Base-by-base conservation (phyloP, 225 moss, liverwort and hornwort genomes). In the Polytrichum formosum region DNA sequence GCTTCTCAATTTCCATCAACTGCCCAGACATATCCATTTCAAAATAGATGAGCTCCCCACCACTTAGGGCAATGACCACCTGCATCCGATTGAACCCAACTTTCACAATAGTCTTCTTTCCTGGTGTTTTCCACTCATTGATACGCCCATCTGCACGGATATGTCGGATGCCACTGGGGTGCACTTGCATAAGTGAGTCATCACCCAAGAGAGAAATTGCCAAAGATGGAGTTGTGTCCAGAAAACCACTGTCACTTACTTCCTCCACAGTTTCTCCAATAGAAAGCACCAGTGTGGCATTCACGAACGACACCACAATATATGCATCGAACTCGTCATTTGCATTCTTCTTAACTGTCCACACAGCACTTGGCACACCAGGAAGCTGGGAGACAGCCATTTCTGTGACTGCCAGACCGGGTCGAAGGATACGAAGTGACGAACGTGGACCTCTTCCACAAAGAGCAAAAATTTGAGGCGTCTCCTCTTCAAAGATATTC, bases 21-120 rank as follows among this genome's bases (percentile, higher is more conserved):
- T 98, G 98, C 56, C 94, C 98, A n/a, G 92, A 92, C 77, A 92
- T 79, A 75, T 94, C 98, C 98, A 98, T 98, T 74, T 98, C 98
- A 69, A 98, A 98, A 54, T 98, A 98, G 35, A 92, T 94, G 7
- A 98, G 90, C 82, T 98, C 98, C 35, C 98, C 98, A 0, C 94
- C 98, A 72, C 92, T 98, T 1, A 98, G 88, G 29, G 98, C 98
- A 80, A 98, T 98, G 22, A 94, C 98, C 69, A 98, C 98, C 81
- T 98, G 98, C 98, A 87, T 98, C 76, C 91, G 87, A 78, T 98
- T 98, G 73, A 90, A 98, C 6, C 98, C 98, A 25, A 98, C 98
- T 73, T 86, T 92, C 67, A 92, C 98, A 9, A 98, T 92, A 28
- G 92, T 92, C 70, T 98, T 98, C 80, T 94, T 98, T 28, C 98